These are phyloP conservation scores for Vanrija pseudolonga DNA, from an alignment of 1,284 basidiomycete genomes.

Conservation along the genomic window DNA sequence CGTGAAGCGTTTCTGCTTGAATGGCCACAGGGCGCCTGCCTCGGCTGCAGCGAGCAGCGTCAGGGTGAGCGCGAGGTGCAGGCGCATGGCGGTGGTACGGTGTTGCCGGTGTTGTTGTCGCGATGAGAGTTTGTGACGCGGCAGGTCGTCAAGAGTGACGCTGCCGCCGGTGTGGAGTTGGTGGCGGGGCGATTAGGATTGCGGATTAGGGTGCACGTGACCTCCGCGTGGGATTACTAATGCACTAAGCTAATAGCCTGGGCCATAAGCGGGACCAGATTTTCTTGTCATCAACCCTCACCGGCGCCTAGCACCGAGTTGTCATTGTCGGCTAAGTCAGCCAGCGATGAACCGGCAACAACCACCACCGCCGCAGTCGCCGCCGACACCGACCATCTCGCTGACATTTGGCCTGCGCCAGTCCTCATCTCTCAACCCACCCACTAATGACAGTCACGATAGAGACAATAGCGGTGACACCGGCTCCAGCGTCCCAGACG, in stretches of 20 bases:
- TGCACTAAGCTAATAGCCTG: too few species aligned
- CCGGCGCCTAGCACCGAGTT: too few species aligned
- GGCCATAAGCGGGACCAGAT: slow-evolving; percentile 5
- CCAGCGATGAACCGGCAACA: too few species aligned
- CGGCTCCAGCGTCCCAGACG: neutral
- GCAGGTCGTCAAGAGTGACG: too few species aligned
- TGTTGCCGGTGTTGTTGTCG: neutral
- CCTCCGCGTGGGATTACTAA: too few species aligned
- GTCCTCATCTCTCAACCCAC: neutral
- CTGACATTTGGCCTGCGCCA: too few species aligned
- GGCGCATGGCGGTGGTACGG: slow-evolving; percentile 1
- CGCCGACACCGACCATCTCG: too few species aligned
- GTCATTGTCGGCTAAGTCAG: too few species aligned
- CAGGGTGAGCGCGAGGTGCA: slow-evolving; percentile 6
- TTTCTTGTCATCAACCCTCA: too few species aligned
- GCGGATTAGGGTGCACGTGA: neutral
- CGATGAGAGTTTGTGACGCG: too few species aligned
- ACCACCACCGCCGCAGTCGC: too few species aligned
- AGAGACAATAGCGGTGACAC: neutral
- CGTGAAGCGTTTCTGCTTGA: slow-evolving; percentile 77
- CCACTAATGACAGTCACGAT: neutral
- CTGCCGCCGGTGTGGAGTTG: too few species aligned
- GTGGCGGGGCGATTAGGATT: neutral
- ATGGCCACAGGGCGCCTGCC: slow-evolving; percentile 60
- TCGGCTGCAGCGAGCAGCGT: slow-evolving; percentile 3